phyloP scores from a whole-genome alignment of 2,329 filamentous ascomycete genomes.

The Colletotrichum lupini region DNA sequence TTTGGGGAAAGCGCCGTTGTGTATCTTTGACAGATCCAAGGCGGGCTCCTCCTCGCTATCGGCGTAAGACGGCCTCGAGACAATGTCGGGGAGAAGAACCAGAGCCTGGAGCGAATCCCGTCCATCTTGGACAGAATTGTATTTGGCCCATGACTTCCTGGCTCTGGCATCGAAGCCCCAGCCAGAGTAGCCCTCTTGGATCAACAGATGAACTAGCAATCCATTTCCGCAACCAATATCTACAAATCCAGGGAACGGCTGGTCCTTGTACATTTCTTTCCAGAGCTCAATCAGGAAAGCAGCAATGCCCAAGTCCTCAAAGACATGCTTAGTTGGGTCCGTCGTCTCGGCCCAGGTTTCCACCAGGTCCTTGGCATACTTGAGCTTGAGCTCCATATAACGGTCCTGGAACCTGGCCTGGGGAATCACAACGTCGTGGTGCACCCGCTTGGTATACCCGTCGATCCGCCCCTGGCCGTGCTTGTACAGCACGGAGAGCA shows the following conservation, averaged over 20 bases:
- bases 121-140: constrained; percentile 53
- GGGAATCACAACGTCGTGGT: constrained; percentile 84
- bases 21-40: constrained; percentile 42
- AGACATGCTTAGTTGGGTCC: constrained; percentile 91
- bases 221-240: constrained; percentile 98
- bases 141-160: constrained; percentile 86
- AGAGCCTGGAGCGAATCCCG: constrained; percentile 53
- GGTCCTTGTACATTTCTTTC: constrained; percentile 78
- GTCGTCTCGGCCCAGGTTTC: constrained; percentile 87
- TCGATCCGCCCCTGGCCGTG: constrained; percentile 73
- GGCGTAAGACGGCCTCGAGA: constrained; percentile 38
- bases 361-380: constrained; percentile 78
- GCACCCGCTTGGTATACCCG: constrained; percentile 83
- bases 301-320: constrained; percentile 91
- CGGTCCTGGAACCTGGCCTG: constrained; percentile 84
- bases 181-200: constrained; percentile 82
- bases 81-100: constrained; percentile 61
- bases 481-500: constrained; percentile 77
- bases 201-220: constrained; percentile 84
- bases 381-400: constrained; percentile 82
- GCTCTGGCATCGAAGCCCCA: constrained; percentile 93
- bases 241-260: constrained; percentile 85
- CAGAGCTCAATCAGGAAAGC: constrained; percentile 94
- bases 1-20: constrained; percentile 74
- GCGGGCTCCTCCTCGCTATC: constrained; percentile 33